A percentile compares a stretch with the other conserved stretches of the same genome.
Conservation (phyloP, 441 rosid genomes). For the Gossypium schwendimanii region DNA sequence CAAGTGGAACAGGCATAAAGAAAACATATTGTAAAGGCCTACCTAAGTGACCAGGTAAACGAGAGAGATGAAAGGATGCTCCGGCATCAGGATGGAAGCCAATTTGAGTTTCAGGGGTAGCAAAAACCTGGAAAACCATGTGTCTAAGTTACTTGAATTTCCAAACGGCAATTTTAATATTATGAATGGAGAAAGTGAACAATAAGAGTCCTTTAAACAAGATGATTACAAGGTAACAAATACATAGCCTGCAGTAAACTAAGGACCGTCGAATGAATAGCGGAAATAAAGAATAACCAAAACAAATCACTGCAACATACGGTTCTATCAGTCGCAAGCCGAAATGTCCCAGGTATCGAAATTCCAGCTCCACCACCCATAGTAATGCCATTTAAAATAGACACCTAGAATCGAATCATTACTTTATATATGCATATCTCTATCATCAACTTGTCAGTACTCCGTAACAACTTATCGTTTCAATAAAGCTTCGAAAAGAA, state of each 20-base stretch:
- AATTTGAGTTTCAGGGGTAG: slow-evolving; percentile 87
- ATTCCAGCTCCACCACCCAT: slow-evolving; percentile 97
- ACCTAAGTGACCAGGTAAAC: slow-evolving; percentile 83
- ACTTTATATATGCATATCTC: not conserved
- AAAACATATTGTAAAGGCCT: slow-evolving; percentile 20
- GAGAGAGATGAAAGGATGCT: slow-evolving; percentile 85
- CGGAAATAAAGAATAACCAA: not conserved
- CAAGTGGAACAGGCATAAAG: not conserved
- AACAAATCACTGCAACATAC: slow-evolving; percentile 32
- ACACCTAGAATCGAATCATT: slow-evolving; percentile 46
- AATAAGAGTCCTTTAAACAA: not conserved
- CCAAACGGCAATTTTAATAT: slow-evolving; percentile 4
- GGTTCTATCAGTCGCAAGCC: slow-evolving; percentile 74
- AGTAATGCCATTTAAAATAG: slow-evolving; percentile 73
- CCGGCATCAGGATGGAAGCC: slow-evolving; percentile 98
- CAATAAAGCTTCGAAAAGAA: not conserved
- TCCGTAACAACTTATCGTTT: not conserved
- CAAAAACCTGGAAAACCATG: slow-evolving; percentile 56
- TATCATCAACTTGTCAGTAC: not conserved
- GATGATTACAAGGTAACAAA: not conserved
- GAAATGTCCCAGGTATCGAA: slow-evolving; percentile 86
- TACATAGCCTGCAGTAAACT: not conserved
- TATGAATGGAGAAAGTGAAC: not conserved
- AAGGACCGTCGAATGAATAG: not conserved
- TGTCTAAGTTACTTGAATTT: slow-evolving; percentile 12